Percentiles rank a stretch among this genome's conserved stretches.
Conservation (phyloP, 805 yeast genomes). For the Debaryomyces hansenii region DNA sequence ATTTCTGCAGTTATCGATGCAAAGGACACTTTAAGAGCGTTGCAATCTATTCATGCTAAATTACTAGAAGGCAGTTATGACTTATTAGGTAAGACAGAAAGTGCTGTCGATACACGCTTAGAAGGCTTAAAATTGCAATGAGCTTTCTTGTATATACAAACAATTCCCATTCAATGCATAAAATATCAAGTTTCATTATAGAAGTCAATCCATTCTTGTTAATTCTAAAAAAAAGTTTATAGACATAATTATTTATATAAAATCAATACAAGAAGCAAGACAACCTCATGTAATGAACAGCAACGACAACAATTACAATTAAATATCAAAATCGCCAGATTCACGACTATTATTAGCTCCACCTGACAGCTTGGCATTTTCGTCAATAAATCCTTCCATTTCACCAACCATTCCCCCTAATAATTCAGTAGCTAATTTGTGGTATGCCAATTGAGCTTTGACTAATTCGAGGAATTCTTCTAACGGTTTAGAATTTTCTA, state of each 20-base stretch:
- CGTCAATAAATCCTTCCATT: slow-evolving; percentile 59
- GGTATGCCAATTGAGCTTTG: slow-evolving; percentile 78
- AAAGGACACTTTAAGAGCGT: slow-evolving; percentile 78
- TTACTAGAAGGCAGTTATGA: slow-evolving; percentile 52
- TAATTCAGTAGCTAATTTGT: slow-evolving; percentile 69
- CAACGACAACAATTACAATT: not conserved
- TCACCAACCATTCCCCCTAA: slow-evolving; percentile 65
- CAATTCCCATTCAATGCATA: not conserved
- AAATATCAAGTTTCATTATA: not conserved
- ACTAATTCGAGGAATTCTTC: slow-evolving; percentile 67
- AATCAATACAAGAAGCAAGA: not conserved
- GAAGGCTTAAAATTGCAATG: slow-evolving; percentile 25
- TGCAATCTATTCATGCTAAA: slow-evolving; percentile 79
- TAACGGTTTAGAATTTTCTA: slow-evolving; percentile 68
- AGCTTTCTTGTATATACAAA: not conserved
- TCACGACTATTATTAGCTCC: slow-evolving; percentile 19
- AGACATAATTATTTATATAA: not conserved
- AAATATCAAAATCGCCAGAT: slow-evolving; percentile 34
- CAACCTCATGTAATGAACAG: not conserved
- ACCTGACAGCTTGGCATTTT: slow-evolving; percentile 19
- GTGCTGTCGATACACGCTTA: slow-evolving; percentile 32
- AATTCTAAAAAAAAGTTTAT: not conserved
- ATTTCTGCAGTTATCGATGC: slow-evolving; percentile 93
- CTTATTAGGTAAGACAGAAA: slow-evolving; percentile 17
- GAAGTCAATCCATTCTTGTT: not conserved